Evolutionary conservation across 345 rosid species (phyloP).

Genomic region (Sapria himalayana): DNA sequence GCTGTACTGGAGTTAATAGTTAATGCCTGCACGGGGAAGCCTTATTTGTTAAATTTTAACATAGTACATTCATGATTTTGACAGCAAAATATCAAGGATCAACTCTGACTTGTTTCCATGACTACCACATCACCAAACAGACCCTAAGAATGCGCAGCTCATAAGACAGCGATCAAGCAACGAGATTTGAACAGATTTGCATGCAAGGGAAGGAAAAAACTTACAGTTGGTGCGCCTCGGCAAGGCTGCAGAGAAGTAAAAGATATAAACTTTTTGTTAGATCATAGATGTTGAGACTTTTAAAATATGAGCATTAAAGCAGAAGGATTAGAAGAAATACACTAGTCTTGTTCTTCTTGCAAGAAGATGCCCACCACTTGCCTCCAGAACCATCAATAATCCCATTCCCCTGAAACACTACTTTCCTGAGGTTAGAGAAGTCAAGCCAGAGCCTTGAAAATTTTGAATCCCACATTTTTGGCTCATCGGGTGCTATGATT

Average conservation of each 20-base stretch:
- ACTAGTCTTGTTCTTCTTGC: slow-evolving; percentile 81
- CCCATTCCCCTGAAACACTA: slow-evolving; percentile 64
- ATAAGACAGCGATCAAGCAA: no score
- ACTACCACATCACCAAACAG: no score
- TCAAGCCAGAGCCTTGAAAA: slow-evolving; percentile 61
- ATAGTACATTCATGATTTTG: background rate
- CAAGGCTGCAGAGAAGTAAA: slow-evolving; percentile 51
- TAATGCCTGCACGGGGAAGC: slow-evolving; percentile 49
- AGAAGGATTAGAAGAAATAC: slow-evolving; percentile 17
- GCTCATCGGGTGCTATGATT: slow-evolving; percentile 79
- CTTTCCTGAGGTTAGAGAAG: slow-evolving; percentile 56
- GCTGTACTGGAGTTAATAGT: slow-evolving; percentile 82
- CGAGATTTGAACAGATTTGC: no score
- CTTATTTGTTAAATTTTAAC: slow-evolving; percentile 8
- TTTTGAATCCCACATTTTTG: slow-evolving; percentile 64
- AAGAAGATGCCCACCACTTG: slow-evolving; percentile 97
- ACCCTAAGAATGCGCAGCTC: no score
- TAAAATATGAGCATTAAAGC: slow-evolving; percentile 3
- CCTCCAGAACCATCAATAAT: slow-evolving; percentile 91
- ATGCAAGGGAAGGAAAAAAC: slow-evolving; percentile 8
- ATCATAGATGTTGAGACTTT: slow-evolving; percentile 3
- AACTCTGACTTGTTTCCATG: no score
- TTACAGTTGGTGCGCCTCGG: slow-evolving; percentile 71
- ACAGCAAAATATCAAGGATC: no score
- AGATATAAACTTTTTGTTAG: slow-evolving; percentile 10